Conservation (phyloP, 1,284 basidiomycete species). For the Phenoliferia sp. region DNA sequence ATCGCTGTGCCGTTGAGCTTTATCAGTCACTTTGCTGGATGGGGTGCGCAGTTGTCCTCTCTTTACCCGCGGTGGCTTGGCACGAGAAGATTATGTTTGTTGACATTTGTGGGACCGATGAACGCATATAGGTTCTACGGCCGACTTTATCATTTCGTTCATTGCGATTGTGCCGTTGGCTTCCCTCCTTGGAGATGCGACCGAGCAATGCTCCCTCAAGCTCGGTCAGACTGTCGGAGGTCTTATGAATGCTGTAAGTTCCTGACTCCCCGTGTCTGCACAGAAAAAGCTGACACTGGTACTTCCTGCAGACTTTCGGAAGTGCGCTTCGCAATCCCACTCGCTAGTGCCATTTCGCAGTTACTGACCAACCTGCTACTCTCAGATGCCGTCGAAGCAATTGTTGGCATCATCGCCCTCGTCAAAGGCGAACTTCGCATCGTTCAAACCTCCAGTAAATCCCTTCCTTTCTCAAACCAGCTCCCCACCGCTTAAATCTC, state of each 20-base stretch:
- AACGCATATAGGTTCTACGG: constrained; percentile 64
- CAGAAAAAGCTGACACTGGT: background rate
- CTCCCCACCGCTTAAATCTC: background rate
- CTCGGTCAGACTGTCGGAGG: constrained; percentile 78
- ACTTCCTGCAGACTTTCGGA: constrained; percentile 9
- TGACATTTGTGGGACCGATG: background rate
- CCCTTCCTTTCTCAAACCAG: too few relatives aligned
- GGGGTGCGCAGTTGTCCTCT: constrained; percentile 28
- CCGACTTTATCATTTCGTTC: constrained; percentile 78
- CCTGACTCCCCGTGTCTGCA: background rate
- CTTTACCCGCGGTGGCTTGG: background rate
- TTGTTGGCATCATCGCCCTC: constrained; percentile 51
- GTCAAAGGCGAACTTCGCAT: constrained; percentile 71
- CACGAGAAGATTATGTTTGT: constrained; percentile 1
- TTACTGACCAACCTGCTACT: background rate
- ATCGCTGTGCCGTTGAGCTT: constrained; percentile 68
- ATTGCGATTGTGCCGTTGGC: constrained; percentile 76
- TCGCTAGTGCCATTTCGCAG: background rate
- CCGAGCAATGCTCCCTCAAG: constrained; percentile 60
- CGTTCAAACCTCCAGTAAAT: constrained; percentile 70
- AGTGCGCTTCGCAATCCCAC: too few relatives aligned
- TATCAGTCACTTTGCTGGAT: constrained; percentile 50
- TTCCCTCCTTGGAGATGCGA: constrained; percentile 73
- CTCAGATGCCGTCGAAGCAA: constrained; percentile 42
- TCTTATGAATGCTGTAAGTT: constrained; percentile 75